Percentiles rank a stretch among this genome's conserved stretches.
Conservation (phyloP, 2,329 filamentous ascomycete genomes). For the Dactylellina leptospora region DNA sequence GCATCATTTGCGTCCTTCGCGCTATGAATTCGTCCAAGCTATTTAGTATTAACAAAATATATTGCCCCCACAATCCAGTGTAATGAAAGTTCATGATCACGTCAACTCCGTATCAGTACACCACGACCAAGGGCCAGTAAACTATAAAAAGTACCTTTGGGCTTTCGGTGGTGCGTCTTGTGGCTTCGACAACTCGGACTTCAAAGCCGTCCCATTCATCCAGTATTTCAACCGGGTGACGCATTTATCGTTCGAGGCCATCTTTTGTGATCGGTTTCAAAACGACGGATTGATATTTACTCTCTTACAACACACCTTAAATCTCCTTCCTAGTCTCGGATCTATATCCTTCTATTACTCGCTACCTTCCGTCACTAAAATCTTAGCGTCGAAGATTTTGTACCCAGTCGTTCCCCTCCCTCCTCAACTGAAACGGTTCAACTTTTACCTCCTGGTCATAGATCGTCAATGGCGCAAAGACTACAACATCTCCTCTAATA, state of each 20-base stretch:
- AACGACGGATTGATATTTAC: background rate
- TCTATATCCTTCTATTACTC: constrained; percentile 1
- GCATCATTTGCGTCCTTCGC: background rate
- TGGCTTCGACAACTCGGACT: background rate
- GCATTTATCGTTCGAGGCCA: constrained; percentile 6
- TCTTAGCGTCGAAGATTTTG: background rate
- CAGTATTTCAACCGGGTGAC: background rate
- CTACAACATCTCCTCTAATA: constrained; percentile 10
- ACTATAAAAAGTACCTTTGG: background rate
- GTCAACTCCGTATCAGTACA: background rate
- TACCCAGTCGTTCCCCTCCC: background rate
- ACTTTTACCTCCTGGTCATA: background rate
- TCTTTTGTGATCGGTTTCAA: constrained; percentile 15
- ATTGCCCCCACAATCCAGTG: background rate
- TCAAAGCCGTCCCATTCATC: background rate
- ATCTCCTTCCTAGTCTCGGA: background rate
- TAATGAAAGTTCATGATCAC: constrained; percentile 6
- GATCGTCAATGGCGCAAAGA: constrained; percentile 4
- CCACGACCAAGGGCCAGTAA: background rate
- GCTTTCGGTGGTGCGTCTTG: constrained; percentile 3
- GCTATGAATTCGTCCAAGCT: background rate
- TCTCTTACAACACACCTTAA: background rate
- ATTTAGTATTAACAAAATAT: background rate
- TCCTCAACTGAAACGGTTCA: background rate
- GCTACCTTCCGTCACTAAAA: background rate